Conservation (phyloP, 192 early-diverging fungal genomes). For the Pilaira anomala region DNA sequence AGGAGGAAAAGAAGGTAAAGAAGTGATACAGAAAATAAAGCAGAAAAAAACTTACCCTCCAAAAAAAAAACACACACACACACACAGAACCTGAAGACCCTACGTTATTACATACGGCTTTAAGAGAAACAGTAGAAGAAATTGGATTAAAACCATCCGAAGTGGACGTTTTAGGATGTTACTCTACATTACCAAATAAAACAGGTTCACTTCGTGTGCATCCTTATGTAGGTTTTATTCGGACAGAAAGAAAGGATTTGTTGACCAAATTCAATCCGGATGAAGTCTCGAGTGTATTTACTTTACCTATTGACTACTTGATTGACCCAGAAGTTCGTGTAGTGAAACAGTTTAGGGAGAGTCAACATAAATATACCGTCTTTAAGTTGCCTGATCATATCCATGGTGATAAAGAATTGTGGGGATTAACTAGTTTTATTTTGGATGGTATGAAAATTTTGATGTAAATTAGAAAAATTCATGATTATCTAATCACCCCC, state of each 20-base stretch:
- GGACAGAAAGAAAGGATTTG: slow-evolving; percentile 39
- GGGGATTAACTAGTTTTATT: slow-evolving; percentile 83
- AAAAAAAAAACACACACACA: background rate
- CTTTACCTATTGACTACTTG: slow-evolving; percentile 63
- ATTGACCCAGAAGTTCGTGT: slow-evolving; percentile 42
- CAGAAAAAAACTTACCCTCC: slow-evolving; percentile 3
- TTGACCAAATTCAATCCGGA: slow-evolving; percentile 49
- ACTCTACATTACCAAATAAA: slow-evolving; percentile 61
- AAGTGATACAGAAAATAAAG: background rate
- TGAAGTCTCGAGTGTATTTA: slow-evolving; percentile 72
- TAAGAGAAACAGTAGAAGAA: slow-evolving; percentile 84
- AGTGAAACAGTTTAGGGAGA: slow-evolving; percentile 51
- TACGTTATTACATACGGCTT: slow-evolving; percentile 57
- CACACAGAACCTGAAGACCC: slow-evolving; percentile 53
- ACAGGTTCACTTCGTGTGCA: slow-evolving; percentile 54
- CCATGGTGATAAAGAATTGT: slow-evolving; percentile 53
- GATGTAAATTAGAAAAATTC: background rate
- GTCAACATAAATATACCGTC: slow-evolving; percentile 50
- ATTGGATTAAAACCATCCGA: slow-evolving; percentile 46
- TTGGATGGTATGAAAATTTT: slow-evolving; percentile 47
- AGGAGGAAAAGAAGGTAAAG: slow-evolving; percentile 59
- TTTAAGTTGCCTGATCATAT: slow-evolving; percentile 49
- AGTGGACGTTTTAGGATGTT: slow-evolving; percentile 60
- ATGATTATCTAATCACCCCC: background rate
- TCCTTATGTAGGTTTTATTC: slow-evolving; percentile 58